Evolutionary conservation across 2,329 filamentous ascomycete species (phyloP), one percentile per base, ranked within the genome.

Genomic region (Lecanosticta acicola): DNA sequence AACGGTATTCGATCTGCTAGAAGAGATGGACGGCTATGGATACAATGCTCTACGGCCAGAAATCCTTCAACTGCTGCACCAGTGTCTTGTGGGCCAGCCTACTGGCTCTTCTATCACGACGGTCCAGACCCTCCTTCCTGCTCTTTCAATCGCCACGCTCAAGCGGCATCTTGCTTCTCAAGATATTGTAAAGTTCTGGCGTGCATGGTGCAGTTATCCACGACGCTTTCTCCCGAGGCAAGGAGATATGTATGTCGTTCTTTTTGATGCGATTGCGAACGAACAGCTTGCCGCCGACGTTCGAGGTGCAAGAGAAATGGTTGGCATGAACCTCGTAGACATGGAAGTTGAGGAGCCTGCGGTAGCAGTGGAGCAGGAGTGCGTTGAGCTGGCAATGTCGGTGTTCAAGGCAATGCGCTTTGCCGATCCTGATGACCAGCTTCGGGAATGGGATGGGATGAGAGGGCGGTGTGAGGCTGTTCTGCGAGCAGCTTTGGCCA

Each of bases 361-460:
- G 3, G 18, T 44, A 10, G 11, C 16, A 8, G 29, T 33, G 14
- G 45, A 36, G 13, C 19, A 35, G 5, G 32, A 32, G 16, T 32
- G 18, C 8, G 32, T 48, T 18, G 41, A 48, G n/a, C 36, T 43
- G 8, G 36, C 36, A 10, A 44, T 48, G 40, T 38, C 40, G n/a
- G 13, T 48, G n/a, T 35, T 48, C 32, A 43, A 32, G 32, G 41
- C 45, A 4, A 18, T 48, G 3, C 37, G 35, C 14, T 33, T 18
- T 29, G 36, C 43, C 20, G 45, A 48, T 40, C 35, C 41, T 2
- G 14, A 40, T 16, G 34, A 20, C 13, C 33, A 41, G 35, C 16
- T 38, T 7, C 41, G 36, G 24, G 39, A 46, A 10, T 46, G 44
- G 44, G 26, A 46, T n/a, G 32, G 41, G 24, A 33, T 35, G n/a